Evolutionary conservation across 1,139 yeast genomes (phyloP).

Genomic region (Pichia sp.): DNA sequence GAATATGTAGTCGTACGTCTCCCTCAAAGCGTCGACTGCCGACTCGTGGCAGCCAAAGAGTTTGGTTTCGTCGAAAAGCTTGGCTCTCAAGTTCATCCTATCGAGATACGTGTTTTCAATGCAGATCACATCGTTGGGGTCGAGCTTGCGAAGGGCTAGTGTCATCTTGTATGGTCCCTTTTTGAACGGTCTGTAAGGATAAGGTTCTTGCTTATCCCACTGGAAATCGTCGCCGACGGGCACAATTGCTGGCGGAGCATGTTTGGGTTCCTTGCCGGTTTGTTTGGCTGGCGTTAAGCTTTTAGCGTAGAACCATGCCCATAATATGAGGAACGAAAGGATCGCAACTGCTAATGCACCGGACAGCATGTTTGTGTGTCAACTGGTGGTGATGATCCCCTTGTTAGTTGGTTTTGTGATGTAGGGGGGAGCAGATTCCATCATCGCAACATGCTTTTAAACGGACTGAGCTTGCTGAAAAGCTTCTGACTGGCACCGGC

Average conservation of each 20-base stretch:
- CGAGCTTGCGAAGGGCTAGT: neutral
- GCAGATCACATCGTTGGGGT: neutral
- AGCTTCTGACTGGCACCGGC: too few species aligned
- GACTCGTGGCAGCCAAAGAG: conserved; percentile 42
- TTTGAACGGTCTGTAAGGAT: neutral
- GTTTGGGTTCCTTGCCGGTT: neutral
- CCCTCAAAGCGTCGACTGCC: conserved; percentile 46
- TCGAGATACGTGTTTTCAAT: conserved; percentile 35
- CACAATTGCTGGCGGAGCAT: neutral
- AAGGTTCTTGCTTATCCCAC: neutral
- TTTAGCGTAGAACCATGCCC: too few species aligned
- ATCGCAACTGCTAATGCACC: too few species aligned
- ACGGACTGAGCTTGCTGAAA: too few species aligned
- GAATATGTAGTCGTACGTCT: conserved; percentile 49
- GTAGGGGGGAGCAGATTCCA: too few species aligned
- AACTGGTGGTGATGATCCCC: too few species aligned
- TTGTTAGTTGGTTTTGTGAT: too few species aligned
- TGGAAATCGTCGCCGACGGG: neutral
- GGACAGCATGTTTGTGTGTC: too few species aligned
- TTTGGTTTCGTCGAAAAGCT: conserved; percentile 40
- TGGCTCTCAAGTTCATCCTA: conserved; percentile 41
- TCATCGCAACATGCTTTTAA: too few species aligned
- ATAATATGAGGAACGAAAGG: too few species aligned
- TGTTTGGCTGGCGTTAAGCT: neutral
- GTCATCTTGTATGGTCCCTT: conserved; percentile 1